Evolutionary conservation across 164 flowering plant species (phyloP).

Genomic region (Cinnamomum chago): DNA sequence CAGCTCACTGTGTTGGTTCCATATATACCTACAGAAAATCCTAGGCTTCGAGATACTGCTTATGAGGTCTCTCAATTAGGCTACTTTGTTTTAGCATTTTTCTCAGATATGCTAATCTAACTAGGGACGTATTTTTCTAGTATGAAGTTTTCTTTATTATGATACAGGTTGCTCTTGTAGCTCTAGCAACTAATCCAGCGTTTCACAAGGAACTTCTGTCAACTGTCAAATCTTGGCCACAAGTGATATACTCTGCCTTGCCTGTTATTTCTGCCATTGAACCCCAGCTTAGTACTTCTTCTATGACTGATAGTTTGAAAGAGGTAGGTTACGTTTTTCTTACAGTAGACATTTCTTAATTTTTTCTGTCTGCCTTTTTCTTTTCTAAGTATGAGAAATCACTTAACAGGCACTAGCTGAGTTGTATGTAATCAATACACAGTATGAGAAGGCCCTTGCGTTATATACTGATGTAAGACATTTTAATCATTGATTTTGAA

Average conservation of each 20-base stretch:
- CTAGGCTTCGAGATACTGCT: slow-evolving; percentile 85
- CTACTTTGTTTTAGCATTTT: not conserved
- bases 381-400: not conserved
- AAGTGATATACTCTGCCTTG: slow-evolving; percentile 67
- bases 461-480: slow-evolving; percentile 92
- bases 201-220: slow-evolving; percentile 81
- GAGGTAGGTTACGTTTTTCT: slow-evolving; percentile 43
- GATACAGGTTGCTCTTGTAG: slow-evolving; percentile 83
- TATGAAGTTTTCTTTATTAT: slow-evolving; percentile 11
- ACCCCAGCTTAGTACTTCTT: slow-evolving; percentile 84
- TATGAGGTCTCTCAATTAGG: slow-evolving; percentile 68
- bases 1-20: slow-evolving; percentile 95
- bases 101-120: not conserved
- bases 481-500: not conserved
- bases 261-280: slow-evolving; percentile 91
- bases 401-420: slow-evolving; percentile 80
- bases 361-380: not conserved
- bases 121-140: not conserved
- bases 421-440: slow-evolving; percentile 78
- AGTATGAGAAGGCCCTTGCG: slow-evolving; percentile 79
- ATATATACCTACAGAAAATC: slow-evolving; percentile 83
- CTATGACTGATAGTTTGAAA: slow-evolving; percentile 83
- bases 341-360: not conserved
- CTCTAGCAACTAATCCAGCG: slow-evolving; percentile 83
- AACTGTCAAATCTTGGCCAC: slow-evolving; percentile 92